Evolutionary conservation across 176 grass and related monocot species (phyloP), one percentile per base, ranked within the genome.

Genomic region (Alopecurus myosuroides): DNA sequence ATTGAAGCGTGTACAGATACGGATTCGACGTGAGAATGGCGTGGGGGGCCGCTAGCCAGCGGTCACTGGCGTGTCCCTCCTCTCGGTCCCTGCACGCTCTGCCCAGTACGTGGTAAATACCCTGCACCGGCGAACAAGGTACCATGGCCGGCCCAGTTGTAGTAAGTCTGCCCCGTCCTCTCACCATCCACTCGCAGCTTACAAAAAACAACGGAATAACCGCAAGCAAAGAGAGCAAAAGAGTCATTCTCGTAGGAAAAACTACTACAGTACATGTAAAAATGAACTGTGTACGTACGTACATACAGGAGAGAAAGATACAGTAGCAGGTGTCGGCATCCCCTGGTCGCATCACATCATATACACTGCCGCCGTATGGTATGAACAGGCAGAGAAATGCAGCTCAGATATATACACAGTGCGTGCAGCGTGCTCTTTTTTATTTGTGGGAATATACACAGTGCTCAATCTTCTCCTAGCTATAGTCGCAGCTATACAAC

Each of bases 321-420:
- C 8, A 53, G 18, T 3, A 48, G 31, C 4, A 19, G 7, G 1
- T 3, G n/a, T n/a, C n/a, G n/a, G n/a, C n/a, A n/a, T n/a, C n/a
- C n/a, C n/a, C n/a, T n/a, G n/a, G 44, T 57, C 74, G 56, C 48
- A 57, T 77, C 74, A 56, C 70, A 73, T 73, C 70, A 73, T n/a
- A 8, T 4, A 75, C 65, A 46, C 37, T 39, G 37, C 37, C 5
- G 14, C 42, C 26, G 68, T 50, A 50, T 49, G 37, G n/a, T n/a
- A 39, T 39, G 37, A 6, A 39, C 37, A 39, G 5, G n/a, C n/a
- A n/a, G n/a, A n/a, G n/a, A n/a, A n/a, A n/a, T n/a, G 37, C 37
- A 39, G 37, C 37, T 39, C 37, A 39, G 37, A 39, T 39, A n/a
- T n/a, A n/a, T n/a, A n/a, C n/a, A n/a, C n/a, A n/a, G n/a, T n/a